Evolutionary conservation across 2,329 filamentous ascomycete species (phyloP).

Genomic region (Dactylellina haptotyla): DNA sequence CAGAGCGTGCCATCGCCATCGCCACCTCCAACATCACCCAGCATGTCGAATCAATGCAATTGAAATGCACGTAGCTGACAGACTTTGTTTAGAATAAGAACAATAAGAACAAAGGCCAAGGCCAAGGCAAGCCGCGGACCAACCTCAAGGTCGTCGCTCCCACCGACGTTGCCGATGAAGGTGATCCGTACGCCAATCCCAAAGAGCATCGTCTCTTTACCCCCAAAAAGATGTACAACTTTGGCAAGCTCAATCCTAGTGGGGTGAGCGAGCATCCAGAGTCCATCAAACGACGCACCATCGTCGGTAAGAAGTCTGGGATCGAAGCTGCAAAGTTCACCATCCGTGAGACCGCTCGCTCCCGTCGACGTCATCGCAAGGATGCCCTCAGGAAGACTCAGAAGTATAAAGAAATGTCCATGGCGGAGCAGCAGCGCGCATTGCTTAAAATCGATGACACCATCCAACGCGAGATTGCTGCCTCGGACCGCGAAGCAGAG

Average conservation of each 20-base stretch:
- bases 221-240: slow-evolving; percentile 40
- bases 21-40: background rate
- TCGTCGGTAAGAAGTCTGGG: slow-evolving; percentile 40
- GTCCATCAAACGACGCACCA: slow-evolving; percentile 42
- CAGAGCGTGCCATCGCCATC: slow-evolving; percentile 9
- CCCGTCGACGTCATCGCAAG: slow-evolving; percentile 40
- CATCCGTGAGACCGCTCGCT: slow-evolving; percentile 39
- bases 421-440: background rate
- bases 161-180: background rate
- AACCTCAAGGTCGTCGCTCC: background rate
- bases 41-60: too few species aligned
- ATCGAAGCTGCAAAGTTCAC: slow-evolving; percentile 46
- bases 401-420: slow-evolving; percentile 3
- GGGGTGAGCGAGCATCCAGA: slow-evolving; percentile 42
- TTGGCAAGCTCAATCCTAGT: slow-evolving; percentile 11
- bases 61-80: background rate
- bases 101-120: background rate
- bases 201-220: slow-evolving; percentile 32
- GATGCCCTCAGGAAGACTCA: slow-evolving; percentile 9
- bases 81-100: background rate
- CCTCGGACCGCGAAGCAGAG: slow-evolving; percentile 30
- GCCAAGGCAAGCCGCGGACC: background rate
- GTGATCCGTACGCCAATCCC: slow-evolving; percentile 22
- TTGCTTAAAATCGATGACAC: slow-evolving; percentile 26
- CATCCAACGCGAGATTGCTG: slow-evolving; percentile 26